These are phyloP conservation scores for Amanita fuliginea DNA, from an alignment of 768 basidiomycete species.

Conservation along the genomic window DNA sequence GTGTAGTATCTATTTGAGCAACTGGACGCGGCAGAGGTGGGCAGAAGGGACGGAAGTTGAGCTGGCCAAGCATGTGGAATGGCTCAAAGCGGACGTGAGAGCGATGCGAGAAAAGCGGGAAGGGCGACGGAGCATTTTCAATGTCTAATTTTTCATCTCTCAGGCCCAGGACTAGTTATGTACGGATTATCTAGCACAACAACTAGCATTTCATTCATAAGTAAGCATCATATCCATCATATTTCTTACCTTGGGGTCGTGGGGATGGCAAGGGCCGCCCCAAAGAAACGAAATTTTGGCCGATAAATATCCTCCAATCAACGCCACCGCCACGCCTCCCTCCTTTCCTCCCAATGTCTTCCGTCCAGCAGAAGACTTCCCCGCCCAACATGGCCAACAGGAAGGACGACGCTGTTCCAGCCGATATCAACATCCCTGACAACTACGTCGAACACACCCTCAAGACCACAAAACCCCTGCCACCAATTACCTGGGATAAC, in stretches of 20 bases:
- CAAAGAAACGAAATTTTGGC: conserved; percentile 9
- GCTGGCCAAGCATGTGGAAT: conserved; percentile 40
- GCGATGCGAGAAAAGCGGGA: background rate
- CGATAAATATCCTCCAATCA: background rate
- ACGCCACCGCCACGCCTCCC: background rate
- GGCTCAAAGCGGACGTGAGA: conserved; percentile 39
- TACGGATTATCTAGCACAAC: conserved; percentile 3
- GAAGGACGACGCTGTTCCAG: conserved; percentile 16
- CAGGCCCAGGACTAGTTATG: background rate
- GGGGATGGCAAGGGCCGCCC: background rate
- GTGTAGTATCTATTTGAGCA: conserved; percentile 67
- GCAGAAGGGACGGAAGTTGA: conserved; percentile 43
- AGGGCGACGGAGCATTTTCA: background rate
- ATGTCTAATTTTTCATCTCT: background rate
- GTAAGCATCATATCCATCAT: too few species aligned
- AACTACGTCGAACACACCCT: conserved; percentile 77
- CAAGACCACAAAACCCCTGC: conserved; percentile 53
- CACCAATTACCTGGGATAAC: conserved; percentile 56
- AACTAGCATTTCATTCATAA: background rate
- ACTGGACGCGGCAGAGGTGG: conserved; percentile 75
- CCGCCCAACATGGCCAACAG: background rate
- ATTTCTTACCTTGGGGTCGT: too few species aligned
- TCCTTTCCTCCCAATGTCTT: background rate
- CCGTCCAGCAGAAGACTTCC: background rate
- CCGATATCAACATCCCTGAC: conserved; percentile 59